Evolutionary conservation across 2,329 filamentous ascomycete species (phyloP), one percentile per base, ranked within the genome.

Genomic region (Arthrobotrys sphaeroides): DNA sequence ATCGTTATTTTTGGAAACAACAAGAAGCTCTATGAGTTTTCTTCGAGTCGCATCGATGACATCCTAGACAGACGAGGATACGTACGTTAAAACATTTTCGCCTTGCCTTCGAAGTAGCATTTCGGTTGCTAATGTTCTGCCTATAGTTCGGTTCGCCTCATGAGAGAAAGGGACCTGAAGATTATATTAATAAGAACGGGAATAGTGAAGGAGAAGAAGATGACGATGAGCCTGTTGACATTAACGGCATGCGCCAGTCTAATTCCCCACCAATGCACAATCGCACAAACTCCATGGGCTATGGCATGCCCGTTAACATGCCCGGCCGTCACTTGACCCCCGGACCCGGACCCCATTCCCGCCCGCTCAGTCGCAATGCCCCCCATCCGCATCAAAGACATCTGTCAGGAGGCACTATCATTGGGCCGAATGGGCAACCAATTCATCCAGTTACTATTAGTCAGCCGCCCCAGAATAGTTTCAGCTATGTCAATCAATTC

Each of bases 1-100:
- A 95, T 99, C 81, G 95, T 99, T 83, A 97, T 99, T 81, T 98
- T 98, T 82, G 94, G 94, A 78, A 94, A 92, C 84, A 99, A 99
- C 84, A 99, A 98, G 87, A 98, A 98, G 85, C 87, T 99, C 24
- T 97, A 98, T 84, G 93, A 99, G 83, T 99, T 97, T 83, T 98
- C 94, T 10, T 98, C 94, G 16, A 87, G 89, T 79, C 93, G 97
- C 83, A 97, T 99, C 88, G 90, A 90, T 82, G 93, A 97, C 78
- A 91, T 96, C 57, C 89, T 99, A 78, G 88, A 88, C 60, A 88
- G 93, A 82, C 96, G 97, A 82, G 90, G 93, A 88, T 97, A 94
- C 83, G 94, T 97, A 85, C 80, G 93, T 88, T 60, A 24, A 60
- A 57, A 67, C 55, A 40, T 26, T 45, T 31, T 51, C 10, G 7